Percentiles rank a stretch among this genome's conserved stretches.
Evolutionary conservation across 306 rosid species (phyloP).

Genomic region (Inga oerstediana): DNA sequence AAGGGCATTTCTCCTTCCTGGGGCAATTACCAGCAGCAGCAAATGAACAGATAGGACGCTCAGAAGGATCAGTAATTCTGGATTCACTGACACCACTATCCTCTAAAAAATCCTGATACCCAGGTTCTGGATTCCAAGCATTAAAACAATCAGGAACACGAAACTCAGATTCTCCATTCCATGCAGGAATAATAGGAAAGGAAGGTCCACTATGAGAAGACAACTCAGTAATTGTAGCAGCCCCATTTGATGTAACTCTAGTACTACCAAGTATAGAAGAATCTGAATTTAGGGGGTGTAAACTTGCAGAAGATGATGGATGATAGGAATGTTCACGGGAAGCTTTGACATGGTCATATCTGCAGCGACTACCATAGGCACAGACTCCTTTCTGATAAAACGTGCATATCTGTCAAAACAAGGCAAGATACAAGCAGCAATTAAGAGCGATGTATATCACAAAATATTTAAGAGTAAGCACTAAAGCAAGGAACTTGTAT

Average conservation of each 20-base stretch:
- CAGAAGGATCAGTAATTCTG: constrained; percentile 54
- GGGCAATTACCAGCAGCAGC: constrained; percentile 97
- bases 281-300: constrained; percentile 46
- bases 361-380: constrained; percentile 95
- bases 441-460: constrained; percentile 22
- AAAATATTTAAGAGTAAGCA: constrained; percentile 8
- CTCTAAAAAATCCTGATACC: constrained; percentile 37
- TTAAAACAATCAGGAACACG: not conserved
- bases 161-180: constrained; percentile 7
- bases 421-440: constrained; percentile 23
- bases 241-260: constrained; percentile 41
- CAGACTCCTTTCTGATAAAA: constrained; percentile 89
- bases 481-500: constrained; percentile 26
- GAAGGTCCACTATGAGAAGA: constrained; percentile 49
- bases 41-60: constrained; percentile 83
- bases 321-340: constrained; percentile 52
- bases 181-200: constrained; percentile 41
- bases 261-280: constrained; percentile 42
- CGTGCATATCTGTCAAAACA: constrained; percentile 69
- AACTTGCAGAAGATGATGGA: constrained; percentile 64
- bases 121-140: constrained; percentile 41
- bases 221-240: constrained; percentile 47
- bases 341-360: constrained; percentile 89
- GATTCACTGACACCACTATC: constrained; percentile 51
- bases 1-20: constrained; percentile 84